Conservation (phyloP, 2,329 filamentous ascomycete species). For the Zarea fungicola region DNA sequence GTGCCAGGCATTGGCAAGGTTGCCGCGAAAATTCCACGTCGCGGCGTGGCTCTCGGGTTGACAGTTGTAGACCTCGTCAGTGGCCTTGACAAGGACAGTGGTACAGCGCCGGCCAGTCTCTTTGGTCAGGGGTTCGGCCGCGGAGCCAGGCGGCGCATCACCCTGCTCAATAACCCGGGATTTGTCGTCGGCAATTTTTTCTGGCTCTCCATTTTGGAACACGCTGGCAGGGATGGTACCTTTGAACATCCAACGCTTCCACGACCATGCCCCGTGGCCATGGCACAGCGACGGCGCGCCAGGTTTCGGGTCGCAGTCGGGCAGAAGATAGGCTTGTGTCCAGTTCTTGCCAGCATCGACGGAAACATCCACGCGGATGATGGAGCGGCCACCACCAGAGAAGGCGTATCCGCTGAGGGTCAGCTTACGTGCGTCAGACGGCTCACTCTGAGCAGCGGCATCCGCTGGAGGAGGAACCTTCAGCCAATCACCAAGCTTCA, state of each 20-base stretch:
- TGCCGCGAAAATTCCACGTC: slow-evolving; percentile 60
- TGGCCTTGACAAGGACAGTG: slow-evolving; percentile 58
- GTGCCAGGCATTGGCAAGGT: slow-evolving; percentile 64
- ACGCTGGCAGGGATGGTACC: slow-evolving; percentile 36
- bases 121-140: not conserved
- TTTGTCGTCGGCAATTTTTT: slow-evolving; percentile 10
- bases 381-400: slow-evolving; percentile 60
- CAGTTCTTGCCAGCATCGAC: slow-evolving; percentile 59
- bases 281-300: slow-evolving; percentile 25
- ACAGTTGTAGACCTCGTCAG: slow-evolving; percentile 61
- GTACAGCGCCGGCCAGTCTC: slow-evolving; percentile 33
- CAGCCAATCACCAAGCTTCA: slow-evolving; percentile 37
- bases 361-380: slow-evolving; percentile 63
- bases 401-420: slow-evolving; percentile 60
- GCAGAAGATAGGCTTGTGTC: slow-evolving; percentile 56
- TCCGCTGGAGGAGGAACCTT: not conserved
- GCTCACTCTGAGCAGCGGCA: not conserved
- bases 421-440: slow-evolving; percentile 22
- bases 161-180: not conserved
- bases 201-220: slow-evolving; percentile 17
- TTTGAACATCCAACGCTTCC: slow-evolving; percentile 58
- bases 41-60: slow-evolving; percentile 56
- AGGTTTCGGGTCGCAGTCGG: slow-evolving; percentile 36
- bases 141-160: not conserved
- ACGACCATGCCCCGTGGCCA: slow-evolving; percentile 53